Percentiles rank a stretch among this genome's conserved stretches.
phyloP scores from a whole-genome alignment of 345 rosid genomes.

The Citrus inodora region DNA sequence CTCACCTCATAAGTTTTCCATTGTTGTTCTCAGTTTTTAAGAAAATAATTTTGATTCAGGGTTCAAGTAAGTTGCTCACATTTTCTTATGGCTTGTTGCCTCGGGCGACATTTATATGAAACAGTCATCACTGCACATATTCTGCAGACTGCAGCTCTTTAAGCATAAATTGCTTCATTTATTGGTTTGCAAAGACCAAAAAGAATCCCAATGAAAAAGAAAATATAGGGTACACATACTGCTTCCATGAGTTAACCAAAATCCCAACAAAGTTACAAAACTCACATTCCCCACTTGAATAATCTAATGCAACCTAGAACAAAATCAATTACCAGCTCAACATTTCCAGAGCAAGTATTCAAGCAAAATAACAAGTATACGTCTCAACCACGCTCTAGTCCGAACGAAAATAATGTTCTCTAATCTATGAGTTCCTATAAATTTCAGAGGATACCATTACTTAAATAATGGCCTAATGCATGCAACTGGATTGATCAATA shows the following conservation, averaged over 20 bases:
- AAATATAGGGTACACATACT: background rate
- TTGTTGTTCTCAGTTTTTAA: too few species aligned
- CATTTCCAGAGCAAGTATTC: background rate
- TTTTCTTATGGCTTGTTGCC: too few species aligned
- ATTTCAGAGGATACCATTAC: background rate
- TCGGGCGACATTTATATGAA: too few species aligned
- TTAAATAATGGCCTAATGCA: background rate
- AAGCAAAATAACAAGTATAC: background rate
- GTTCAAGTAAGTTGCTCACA: too few species aligned
- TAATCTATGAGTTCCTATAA: background rate
- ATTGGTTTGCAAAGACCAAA: background rate
- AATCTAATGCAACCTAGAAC: too few species aligned
- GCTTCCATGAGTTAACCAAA: background rate
- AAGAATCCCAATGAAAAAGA: background rate
- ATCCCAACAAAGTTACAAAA: background rate
- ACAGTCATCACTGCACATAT: too few species aligned
- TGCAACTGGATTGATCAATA: background rate
- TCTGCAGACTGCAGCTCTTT: too few species aligned
- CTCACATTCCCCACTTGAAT: background rate
- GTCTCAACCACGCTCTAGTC: background rate
- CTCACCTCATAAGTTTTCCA: too few species aligned
- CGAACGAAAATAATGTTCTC: too few species aligned
- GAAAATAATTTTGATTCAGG: too few species aligned
- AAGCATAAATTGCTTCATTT: background rate
- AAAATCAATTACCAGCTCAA: background rate